These are phyloP conservation scores for Astrothelium subdiscretum DNA, from an alignment of 495 filamentous ascomycete species.

Conservation along the genomic window DNA sequence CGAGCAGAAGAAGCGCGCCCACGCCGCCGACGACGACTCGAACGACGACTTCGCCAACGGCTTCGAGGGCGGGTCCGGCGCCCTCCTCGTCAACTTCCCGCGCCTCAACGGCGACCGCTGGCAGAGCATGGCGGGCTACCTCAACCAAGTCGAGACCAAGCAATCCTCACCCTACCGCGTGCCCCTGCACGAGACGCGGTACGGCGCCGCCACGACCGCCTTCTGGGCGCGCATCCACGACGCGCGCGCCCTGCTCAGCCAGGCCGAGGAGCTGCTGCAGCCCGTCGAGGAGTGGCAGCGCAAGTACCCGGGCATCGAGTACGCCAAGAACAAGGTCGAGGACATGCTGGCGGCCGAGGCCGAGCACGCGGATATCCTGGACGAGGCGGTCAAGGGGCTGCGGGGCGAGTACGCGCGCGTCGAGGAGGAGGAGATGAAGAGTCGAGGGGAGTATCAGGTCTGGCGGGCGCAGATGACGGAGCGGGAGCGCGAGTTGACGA, in stretches of 20 bases:
- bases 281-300: neutral
- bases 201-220: slow-evolving; percentile 7
- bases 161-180: slow-evolving; percentile 2
- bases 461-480: slow-evolving; percentile 1
- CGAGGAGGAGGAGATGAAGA: neutral
- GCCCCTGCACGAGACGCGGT: slow-evolving; percentile 13
- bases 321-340: neutral
- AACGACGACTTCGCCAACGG: neutral
- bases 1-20: slow-evolving; percentile 18
- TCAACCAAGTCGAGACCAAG: slow-evolving; percentile 5
- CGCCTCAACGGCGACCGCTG: slow-evolving; percentile 20
- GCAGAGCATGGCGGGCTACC: slow-evolving; percentile 12
- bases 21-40: neutral
- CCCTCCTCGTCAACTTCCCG: slow-evolving; percentile 32
- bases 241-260: neutral
- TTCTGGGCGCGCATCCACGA: slow-evolving; percentile 9
- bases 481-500: neutral
- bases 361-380: neutral
- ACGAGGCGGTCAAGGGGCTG: neutral
- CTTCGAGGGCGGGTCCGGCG: slow-evolving; percentile 26
- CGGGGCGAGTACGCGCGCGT: neutral
- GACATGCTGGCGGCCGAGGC: neutral
- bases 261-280: slow-evolving; percentile 1
- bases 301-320: neutral
- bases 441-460: neutral